Evolutionary conservation across 116 monocot genomes (phyloP), one percentile per base, ranked within the genome.

Genomic region (Iris pallida): DNA sequence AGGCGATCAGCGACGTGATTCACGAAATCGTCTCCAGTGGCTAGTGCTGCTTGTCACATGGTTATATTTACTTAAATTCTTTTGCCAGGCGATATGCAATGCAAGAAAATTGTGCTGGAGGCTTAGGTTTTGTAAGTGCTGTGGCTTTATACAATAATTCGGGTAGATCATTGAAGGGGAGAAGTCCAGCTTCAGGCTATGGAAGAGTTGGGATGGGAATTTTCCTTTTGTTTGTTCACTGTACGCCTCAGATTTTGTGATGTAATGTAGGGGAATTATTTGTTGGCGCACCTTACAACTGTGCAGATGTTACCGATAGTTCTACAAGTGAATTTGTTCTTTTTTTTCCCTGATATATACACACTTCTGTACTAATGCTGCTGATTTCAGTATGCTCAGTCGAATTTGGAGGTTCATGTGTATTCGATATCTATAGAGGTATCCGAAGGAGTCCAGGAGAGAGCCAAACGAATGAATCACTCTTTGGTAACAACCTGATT

Each of bases 11-110:
- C 69, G 97, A 90, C 11, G 79, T 72, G 5, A 92, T 98, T 68
- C 97, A 98, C 61, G 90, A 90, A 75, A 92, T 98, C 42, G 90
- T 98, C 11, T 81, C 85, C 14, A 81, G 66, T 42, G 86, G 95
- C 66, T 95, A 73, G 55, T n/a, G 41, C 42, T 47, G 9, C 16
- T 47, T 47, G 16, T 12, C 17, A 0, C 6, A 47, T 47, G 4
- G 2, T 64, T 17, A 4, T 45, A 43, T 47, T 14, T 8, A 30
- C 30, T 0, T 30, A 30, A 45, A 41, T 42, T 45, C 16, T 7
- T 61, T 61, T 43, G 61, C 9, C 13, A 41, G 4, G 15, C 61
- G 15, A 44, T 15, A 8, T 64, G 10, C 30, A 30, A 44, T 61
- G 61, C 42, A 61, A 14, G 18, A n/a, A 0, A 9, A 64, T 47